These are phyloP conservation scores for Poteriospumella lacustris DNA, from an alignment of 108 stramenopile species.

Conservation along the genomic window DNA sequence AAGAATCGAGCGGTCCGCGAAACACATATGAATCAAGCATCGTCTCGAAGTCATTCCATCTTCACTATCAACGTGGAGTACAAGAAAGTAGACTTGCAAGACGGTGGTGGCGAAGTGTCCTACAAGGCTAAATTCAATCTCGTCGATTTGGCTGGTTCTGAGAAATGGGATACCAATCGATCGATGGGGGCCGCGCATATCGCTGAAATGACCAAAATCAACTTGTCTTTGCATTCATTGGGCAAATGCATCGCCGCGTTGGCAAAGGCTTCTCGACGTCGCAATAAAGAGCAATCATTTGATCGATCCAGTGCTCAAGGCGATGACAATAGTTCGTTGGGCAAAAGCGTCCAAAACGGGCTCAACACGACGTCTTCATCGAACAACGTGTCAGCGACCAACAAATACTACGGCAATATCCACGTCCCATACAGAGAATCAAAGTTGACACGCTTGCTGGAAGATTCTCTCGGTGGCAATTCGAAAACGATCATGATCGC, in stretches of 20 bases:
- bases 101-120: conserved; percentile 63
- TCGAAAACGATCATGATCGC: conserved; percentile 84
- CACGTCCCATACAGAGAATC: conserved; percentile 73
- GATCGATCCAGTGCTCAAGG: not conserved
- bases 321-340: not conserved
- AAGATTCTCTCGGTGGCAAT: conserved; percentile 84
- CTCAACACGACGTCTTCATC: not conserved
- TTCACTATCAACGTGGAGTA: conserved; percentile 68
- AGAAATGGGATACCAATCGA: conserved; percentile 61
- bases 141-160: conserved; percentile 75
- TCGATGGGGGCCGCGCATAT: conserved; percentile 49
- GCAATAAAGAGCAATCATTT: not conserved
- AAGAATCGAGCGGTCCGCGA: conserved; percentile 78
- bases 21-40: conserved; percentile 82
- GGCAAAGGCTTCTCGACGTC: conserved; percentile 1
- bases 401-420: conserved; percentile 62
- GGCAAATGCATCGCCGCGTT: conserved; percentile 59
- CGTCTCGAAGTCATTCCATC: conserved; percentile 82
- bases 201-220: conserved; percentile 59
- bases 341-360: conserved; percentile 22
- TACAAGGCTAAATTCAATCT: conserved; percentile 80
- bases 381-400: conserved; percentile 43
- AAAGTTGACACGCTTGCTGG: conserved; percentile 82
- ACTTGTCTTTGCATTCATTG: conserved; percentile 54
- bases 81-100: conserved; percentile 32